phyloP scores from a whole-genome alignment of 2,329 filamentous ascomycete species.

The Chlorencoelia australis region DNA sequence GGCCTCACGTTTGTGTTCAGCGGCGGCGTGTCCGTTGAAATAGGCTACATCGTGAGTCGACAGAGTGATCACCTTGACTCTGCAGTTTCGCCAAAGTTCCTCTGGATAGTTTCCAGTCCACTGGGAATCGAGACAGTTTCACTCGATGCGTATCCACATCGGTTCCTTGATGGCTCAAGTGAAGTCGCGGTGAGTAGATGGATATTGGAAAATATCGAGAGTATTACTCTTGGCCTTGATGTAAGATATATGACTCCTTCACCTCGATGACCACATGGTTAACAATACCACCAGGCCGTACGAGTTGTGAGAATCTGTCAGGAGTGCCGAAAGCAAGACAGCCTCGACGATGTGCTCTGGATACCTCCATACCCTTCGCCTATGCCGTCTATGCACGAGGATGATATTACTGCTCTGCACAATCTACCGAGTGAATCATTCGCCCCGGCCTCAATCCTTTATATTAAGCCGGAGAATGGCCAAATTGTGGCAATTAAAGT shows the following conservation, averaged over 20 bases:
- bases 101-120: slow-evolving; percentile 4
- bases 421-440: slow-evolving; percentile 7
- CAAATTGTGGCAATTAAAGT: slow-evolving; percentile 8
- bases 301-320: slow-evolving; percentile 7
- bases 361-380: slow-evolving; percentile 2
- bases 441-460: slow-evolving; percentile 6
- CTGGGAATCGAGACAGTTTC: slow-evolving; percentile 4
- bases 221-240: slow-evolving; percentile 9
- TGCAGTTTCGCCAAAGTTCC: background rate
- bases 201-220: slow-evolving; percentile 2
- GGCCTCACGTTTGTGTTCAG: slow-evolving; percentile 6
- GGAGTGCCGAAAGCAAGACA: background rate
- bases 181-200: slow-evolving; percentile 3
- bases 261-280: no score
- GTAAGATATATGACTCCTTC: no score
- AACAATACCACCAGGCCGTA: slow-evolving; percentile 4
- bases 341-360: slow-evolving; percentile 5
- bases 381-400: slow-evolving; percentile 3
- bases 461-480: slow-evolving; percentile 2
- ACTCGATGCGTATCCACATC: slow-evolving; percentile 1
- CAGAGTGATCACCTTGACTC: background rate
- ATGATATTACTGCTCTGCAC: slow-evolving; percentile 4
- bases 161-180: background rate
- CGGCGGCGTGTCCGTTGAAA: slow-evolving; percentile 2
- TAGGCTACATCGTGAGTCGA: slow-evolving; percentile 4